Base-by-base conservation (phyloP, 2,329 filamentous ascomycete genomes). In the Aspergillus fijiensis region DNA sequence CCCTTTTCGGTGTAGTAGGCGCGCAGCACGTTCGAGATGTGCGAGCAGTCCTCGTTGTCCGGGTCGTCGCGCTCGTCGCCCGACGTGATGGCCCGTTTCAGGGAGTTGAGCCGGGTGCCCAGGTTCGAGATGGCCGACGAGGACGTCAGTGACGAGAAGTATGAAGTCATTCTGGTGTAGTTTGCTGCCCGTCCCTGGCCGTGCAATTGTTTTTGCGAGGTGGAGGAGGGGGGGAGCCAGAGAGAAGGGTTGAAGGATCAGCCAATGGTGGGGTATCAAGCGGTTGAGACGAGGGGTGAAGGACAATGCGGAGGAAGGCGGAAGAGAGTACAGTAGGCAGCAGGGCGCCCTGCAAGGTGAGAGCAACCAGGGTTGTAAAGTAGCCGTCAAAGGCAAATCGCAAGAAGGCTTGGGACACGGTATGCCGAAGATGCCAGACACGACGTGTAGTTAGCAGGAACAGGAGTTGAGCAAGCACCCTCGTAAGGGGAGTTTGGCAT, bases 1-100 rank as follows among this genome's bases (percentile, higher is more conserved):
- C 89, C 90, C 72, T 96, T 95, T 76, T 98, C 93, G 55, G 82
- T 86, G 82, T 99, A 98, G 83, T 98, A 96, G 69, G 87, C 89
- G 70, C 95, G 90, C 27, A 99, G 86, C 39, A 96, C 92, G 70
- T 95, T 91, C 78, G 91, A 96, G 71, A 98, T 90, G 80, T 98
- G 92, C 2, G 92, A 96, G 79, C 96, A 92, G 79, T 98, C 93
- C 77, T 96, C 79, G 62, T 79, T 74, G 47, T 80, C 78, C 2
- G 78, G 76, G 66, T 79, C 77, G 63, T 79, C 77, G 42, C 67
- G 70, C 63, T 78, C 76, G 59, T 79, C 76, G 61, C 75, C 74
- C 11, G 74, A 70, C 29, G 74, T 74, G 65, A 79, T 77, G 48
- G 75, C 75, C 27, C 77, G 82, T 45, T 84, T 84, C 57, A 87